Base-by-base conservation (phyloP, 192 early-diverging fungal genomes). In the Glomus cerebriforme region DNA sequence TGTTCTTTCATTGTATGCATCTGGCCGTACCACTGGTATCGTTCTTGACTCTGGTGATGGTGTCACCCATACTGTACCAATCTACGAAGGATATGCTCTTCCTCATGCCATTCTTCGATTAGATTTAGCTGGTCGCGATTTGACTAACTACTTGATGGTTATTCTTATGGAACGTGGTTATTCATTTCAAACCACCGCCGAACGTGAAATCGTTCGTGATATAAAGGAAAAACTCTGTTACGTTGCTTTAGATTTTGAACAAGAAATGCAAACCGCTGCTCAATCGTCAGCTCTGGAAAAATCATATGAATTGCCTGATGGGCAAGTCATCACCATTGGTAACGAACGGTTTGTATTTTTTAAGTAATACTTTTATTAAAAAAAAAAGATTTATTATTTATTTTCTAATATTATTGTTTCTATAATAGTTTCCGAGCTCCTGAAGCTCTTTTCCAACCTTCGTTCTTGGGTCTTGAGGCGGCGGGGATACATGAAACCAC, bases 161-260 rank as follows among this genome's bases (percentile, higher is more conserved):
- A 92, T 96, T 85, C 93, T 98, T 81, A 95, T 92, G 82, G 95
- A 98, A 87, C 94, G 96, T 82, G 98, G 98, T 85, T 94, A 98
- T 92, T 88, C 95, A 39, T 95, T 97, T 92, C 92, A 91, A 75
- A 98, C 95, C 88, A 93, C 96, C 31, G 95, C 97, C 80, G 97
- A 98, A 88, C 92, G 93, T 85, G 97, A 98, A 93, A 97, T 97
- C 81, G 96, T 97, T 81, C 96, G 97, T 87, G 96, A 98, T 83
- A 98, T 99, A 89, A 99, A 99, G 92, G 98, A 98, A 88, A 98
- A 97, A 93, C 92, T 97, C 81, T 95, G 96, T 90, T 98, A 98
- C 85, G 96, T 97, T 82, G 96, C 96, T 74, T 90, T 97, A 59
- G 96, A 99, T 89, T 97, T 94, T 87, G 96, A 97, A 81, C 93